phyloP scores from a whole-genome alignment of 2,329 filamentous ascomycete genomes.

The Aspergillus brunneoviolaceus region DNA sequence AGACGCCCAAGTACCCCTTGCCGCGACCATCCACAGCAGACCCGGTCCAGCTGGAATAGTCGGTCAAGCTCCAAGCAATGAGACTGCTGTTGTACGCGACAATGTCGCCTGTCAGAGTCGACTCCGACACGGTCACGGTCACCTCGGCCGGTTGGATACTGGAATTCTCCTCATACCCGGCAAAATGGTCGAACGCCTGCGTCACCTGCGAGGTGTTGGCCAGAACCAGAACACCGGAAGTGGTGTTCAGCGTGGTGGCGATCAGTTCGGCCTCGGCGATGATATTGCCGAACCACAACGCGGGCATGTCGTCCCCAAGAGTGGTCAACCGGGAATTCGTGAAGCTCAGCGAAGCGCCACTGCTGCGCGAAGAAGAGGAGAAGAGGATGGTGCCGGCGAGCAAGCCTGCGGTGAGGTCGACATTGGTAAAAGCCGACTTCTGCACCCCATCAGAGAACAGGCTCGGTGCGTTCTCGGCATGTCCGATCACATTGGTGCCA shows the following conservation, averaged over 20 bases:
- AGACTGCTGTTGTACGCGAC: conserved; percentile 34
- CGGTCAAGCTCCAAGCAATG: conserved; percentile 14
- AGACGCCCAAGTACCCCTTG: conserved; percentile 10
- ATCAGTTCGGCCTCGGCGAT: conserved; percentile 19
- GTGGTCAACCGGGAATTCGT: conserved; percentile 24
- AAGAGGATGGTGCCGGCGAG: conserved; percentile 30
- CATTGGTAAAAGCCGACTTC: not conserved
- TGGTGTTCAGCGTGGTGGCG: conserved; percentile 17
- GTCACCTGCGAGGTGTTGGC: conserved; percentile 30
- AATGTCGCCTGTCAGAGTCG: conserved; percentile 28
- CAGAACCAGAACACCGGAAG: conserved; percentile 24
- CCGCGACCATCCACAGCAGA: conserved; percentile 16
- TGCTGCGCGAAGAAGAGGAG: conserved; percentile 15
- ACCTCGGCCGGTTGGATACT: conserved; percentile 28
- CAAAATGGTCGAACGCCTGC: conserved; percentile 37
- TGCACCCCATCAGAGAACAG: not conserved
- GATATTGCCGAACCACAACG: conserved; percentile 35
- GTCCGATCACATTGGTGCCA: conserved; percentile 26
- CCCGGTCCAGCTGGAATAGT: conserved; percentile 19
- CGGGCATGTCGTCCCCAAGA: conserved; percentile 21
- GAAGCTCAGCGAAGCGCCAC: conserved; percentile 24
- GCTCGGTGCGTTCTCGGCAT: conserved; percentile 22
- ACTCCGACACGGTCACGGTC: conserved; percentile 26
- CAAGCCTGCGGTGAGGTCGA: conserved; percentile 27
- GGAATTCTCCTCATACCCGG: conserved; percentile 28